Evolutionary conservation across 139 green algal species (phyloP).

Genomic region (Diplosphaera chodatii): DNA sequence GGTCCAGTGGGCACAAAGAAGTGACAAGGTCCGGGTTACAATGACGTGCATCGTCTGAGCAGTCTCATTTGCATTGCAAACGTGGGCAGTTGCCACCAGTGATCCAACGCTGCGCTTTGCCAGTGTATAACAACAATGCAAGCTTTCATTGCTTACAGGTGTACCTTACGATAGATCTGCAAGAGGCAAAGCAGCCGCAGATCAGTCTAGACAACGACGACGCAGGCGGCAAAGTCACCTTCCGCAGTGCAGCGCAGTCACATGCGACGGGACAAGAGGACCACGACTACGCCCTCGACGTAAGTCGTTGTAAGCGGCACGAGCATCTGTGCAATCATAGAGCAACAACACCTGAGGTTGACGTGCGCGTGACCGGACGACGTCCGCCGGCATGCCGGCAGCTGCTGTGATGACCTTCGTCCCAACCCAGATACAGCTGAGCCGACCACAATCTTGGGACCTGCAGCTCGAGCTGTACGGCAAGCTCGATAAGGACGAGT

Average conservation of each 20-base stretch:
- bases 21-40: conserved; percentile 23
- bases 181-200: conserved; percentile 51
- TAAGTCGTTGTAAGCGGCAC: too few species aligned
- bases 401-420: too few species aligned
- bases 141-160: conserved; percentile 16
- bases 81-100: too few species aligned
- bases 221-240: conserved; percentile 44
- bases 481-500: conserved; percentile 49
- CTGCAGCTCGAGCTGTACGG: conserved; percentile 56
- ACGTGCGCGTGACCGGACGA: too few species aligned
- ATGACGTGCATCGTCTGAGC: neutral
- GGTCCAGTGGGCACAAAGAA: conserved; percentile 66
- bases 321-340: too few species aligned
- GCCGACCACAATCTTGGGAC: conserved; percentile 24
- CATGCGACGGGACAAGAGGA: conserved; percentile 35
- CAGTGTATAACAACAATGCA: too few species aligned
- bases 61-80: too few species aligned
- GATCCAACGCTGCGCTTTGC: too few species aligned
- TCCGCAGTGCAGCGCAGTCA: conserved; percentile 41
- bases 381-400: too few species aligned
- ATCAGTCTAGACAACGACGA: conserved; percentile 50
- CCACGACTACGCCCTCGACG: neutral
- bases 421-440: too few species aligned
- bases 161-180: conserved; percentile 72
- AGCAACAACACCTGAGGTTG: too few species aligned